A percentile compares a stretch with the other conserved stretches of the same genome.
phyloP scores from a whole-genome alignment of 345 rosid species.

The Draba incana region DNA sequence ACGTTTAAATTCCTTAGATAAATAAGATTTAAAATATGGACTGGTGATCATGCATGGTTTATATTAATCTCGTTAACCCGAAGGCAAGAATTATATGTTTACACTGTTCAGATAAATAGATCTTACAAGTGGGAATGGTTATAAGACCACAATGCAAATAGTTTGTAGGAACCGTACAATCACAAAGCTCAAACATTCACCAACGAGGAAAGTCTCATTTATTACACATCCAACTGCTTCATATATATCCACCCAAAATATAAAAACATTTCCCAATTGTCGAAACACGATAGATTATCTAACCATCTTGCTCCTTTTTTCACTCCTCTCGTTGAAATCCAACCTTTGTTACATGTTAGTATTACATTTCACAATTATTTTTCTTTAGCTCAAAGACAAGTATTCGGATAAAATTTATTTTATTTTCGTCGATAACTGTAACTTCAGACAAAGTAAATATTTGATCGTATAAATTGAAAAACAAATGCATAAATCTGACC shows the following conservation, averaged over 20 bases:
- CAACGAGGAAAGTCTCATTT: conserved; percentile 43
- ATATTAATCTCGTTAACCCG: background rate
- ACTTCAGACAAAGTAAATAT: conserved; percentile 20
- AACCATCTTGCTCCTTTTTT: conserved; percentile 14
- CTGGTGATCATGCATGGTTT: background rate
- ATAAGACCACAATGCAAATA: conserved; percentile 23
- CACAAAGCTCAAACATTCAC: conserved; percentile 39
- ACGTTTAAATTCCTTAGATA: background rate
- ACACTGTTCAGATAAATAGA: conserved; percentile 13
- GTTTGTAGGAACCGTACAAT: conserved; percentile 36
- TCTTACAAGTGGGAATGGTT: conserved; percentile 13
- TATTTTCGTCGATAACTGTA: conserved; percentile 1
- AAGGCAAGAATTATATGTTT: background rate
- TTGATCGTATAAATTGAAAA: background rate
- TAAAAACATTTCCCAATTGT: conserved; percentile 21
- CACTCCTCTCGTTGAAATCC: conserved; percentile 16
- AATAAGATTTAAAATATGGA: background rate
- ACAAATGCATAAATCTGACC: conserved; percentile 12
- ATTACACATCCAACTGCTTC: conserved; percentile 42
- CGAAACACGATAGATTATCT: background rate
- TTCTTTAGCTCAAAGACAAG: background rate
- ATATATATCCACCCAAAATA: conserved; percentile 35
- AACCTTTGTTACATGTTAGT: conserved; percentile 24
- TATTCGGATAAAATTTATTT: background rate
- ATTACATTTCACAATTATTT: background rate